Conservation (phyloP, 208 protist genomes). For the Crithidia bombi region DNA sequence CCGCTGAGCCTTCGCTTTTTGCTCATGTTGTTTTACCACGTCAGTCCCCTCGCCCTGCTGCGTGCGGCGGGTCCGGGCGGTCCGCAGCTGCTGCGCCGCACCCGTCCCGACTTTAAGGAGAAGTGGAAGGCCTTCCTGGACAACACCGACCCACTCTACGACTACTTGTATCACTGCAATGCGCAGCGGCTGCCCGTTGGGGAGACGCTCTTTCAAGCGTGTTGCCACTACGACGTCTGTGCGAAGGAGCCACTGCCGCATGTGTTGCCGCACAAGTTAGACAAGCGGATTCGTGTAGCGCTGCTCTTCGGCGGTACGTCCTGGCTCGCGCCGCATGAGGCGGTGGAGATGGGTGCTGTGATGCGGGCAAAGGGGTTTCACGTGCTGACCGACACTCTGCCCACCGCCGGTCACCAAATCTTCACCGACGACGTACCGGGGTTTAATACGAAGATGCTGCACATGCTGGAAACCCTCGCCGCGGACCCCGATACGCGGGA, state of each 20-base stretch:
- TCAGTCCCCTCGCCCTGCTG: conserved; percentile 48
- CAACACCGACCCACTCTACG: conserved; percentile 55
- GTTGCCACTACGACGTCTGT: conserved; percentile 54
- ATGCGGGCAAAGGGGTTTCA: conserved; percentile 41
- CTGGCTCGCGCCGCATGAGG: conserved; percentile 46
- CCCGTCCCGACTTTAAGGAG: conserved; percentile 62
- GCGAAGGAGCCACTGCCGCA: conserved; percentile 56
- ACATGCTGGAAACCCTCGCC: conserved; percentile 23
- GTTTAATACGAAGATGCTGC: conserved; percentile 46
- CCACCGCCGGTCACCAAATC: conserved; percentile 57
- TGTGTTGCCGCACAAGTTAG: conserved; percentile 36
- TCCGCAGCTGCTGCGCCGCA: conserved; percentile 42
- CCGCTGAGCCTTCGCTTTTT: conserved; percentile 36
- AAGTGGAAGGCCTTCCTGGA: conserved; percentile 48
- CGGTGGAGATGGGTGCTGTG: conserved; percentile 35
- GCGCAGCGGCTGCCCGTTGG: conserved; percentile 50
- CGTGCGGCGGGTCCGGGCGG: conserved; percentile 52
- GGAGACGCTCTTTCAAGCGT: conserved; percentile 58
- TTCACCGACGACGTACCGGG: conserved; percentile 50
- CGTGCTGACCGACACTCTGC: conserved; percentile 40
- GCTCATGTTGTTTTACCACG: conserved; percentile 39
- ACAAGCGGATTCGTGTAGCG: conserved; percentile 32
- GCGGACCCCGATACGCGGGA: conserved; percentile 1
- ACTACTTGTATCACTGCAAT: conserved; percentile 85
- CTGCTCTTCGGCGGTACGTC: conserved; percentile 61